phyloP scores from a whole-genome alignment of 495 filamentous ascomycete species.

The Tuber magnatum region DNA sequence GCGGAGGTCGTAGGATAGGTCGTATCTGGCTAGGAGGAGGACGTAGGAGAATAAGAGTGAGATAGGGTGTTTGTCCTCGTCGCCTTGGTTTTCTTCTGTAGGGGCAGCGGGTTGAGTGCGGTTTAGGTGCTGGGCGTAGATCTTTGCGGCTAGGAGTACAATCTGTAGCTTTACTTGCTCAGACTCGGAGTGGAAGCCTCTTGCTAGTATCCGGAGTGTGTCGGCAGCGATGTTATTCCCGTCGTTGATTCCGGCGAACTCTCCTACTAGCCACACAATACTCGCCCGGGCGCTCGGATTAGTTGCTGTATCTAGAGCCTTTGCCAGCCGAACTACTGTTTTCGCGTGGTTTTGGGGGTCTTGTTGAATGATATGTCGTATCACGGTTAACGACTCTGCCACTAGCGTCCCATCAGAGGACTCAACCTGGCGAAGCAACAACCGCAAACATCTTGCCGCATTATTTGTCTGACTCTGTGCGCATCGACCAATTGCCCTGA shows the following conservation, averaged over 20 bases:
- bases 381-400: conserved; percentile 83
- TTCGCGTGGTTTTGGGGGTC: conserved; percentile 65
- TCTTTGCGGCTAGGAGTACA: conserved; percentile 83
- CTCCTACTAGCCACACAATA: conserved; percentile 95
- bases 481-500: conserved; percentile 86
- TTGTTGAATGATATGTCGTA: conserved; percentile 91
- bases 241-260: conserved; percentile 71
- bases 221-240: conserved; percentile 75
- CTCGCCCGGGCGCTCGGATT: conserved; percentile 80
- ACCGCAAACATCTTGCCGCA: conserved; percentile 65
- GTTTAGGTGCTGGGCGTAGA: conserved; percentile 84
- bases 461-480: conserved; percentile 67
- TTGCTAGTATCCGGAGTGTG: conserved; percentile 80
- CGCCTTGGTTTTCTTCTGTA: conserved; percentile 7
- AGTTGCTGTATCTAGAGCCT: conserved; percentile 75
- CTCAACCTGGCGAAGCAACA: conserved; percentile 76
- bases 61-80: conserved; percentile 54
- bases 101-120: conserved; percentile 36
- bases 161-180: conserved; percentile 86
- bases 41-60: conserved; percentile 76
- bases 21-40: conserved; percentile 77
- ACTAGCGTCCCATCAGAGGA: conserved; percentile 78
- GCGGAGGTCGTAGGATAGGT: conserved; percentile 87
- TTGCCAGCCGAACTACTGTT: conserved; percentile 86
- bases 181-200: conserved; percentile 72